Evolutionary conservation across 176 grass and related monocot genomes (phyloP), one percentile per base, ranked within the genome.

Genomic region (Aegilops umbellulata): DNA sequence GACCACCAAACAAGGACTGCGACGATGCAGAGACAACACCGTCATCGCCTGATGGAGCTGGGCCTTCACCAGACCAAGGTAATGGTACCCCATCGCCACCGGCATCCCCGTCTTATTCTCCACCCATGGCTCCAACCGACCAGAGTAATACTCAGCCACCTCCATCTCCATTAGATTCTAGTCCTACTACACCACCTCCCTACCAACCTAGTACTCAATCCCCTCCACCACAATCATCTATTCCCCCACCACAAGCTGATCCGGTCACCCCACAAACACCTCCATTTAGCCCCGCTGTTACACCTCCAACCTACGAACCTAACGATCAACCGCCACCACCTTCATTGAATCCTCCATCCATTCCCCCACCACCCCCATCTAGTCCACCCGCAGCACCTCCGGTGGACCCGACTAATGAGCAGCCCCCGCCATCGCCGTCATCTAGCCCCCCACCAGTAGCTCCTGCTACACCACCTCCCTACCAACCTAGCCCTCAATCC

Each of bases 61-160:
- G 16, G 12, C 12, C 60, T 87, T 61, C 69, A 0, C 62, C 78
- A 0, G 7, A 23, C 6, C 78, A 78, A 69, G 84, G 75, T 86
- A 86, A 86, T 79, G 64, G 35, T 22, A 57, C 67, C 2, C 10
- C 72, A 11, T 31, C 80, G 35, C 35, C 86, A 77, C 2, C 86
- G 3, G 3, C 86, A 1, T 23, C 71, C 25, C 46, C 44, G 26
- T 31, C 44, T 20, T 30, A 53, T 31, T 22, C 61, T 1, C 24
- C 58, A 76, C 5, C 69, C 22, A 82, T 57, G 44, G 7, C 23
- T 19, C 60, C 41, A 35, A 22, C 4, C 20, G 41, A 47, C 36
- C 84, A 42, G 34, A 11, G 4, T 9, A 16, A 36, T 70, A 22
- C 34, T 3, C 75, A n/a, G 22, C 7, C 55, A 19, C 58, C 77